Base-by-base conservation (phyloP, 2,329 filamentous ascomycete species). In the Colletotrichum incanum region DNA sequence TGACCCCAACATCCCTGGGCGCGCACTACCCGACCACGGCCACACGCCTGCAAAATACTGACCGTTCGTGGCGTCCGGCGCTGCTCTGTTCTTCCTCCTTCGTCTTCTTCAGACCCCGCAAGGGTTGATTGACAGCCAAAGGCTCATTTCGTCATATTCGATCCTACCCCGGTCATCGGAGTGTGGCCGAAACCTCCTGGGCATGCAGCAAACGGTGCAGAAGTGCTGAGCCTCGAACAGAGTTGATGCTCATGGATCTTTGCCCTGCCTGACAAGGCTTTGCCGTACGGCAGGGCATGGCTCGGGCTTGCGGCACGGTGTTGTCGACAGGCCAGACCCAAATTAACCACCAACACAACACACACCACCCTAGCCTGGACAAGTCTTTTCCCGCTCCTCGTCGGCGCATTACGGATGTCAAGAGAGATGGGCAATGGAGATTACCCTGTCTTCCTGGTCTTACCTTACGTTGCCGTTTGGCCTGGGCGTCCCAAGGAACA, bases 101-200 rank as follows among this genome's bases (percentile, higher is more conserved):
- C 20, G 6, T 37, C 61, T n/a, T 26, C 34, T 63, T 26, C 34
- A 43, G 31, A 43, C 37, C 26, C 39, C 37, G 37, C 61, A 54
- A 64, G 61, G 49, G 23, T 31, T 54, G 23, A 20, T 52, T 41
- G 37, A 52, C 37, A 54, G 47, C 7, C 9, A 54, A 28, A 31
- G 14, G 14, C 28, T 54, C 61, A 64, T 64, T 71, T 56, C 68
- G 49, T 67, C 64, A 71, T 67, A 61, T 62, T 18, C 9, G 20
- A 39, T 31, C 11, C 28, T 20, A 34, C 67, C 68, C 68, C 68
- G 55, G 68, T 45, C 68, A 37, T 67, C 68, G 68, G 68, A 71
- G 64, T 56, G 55, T 71, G 68, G 41, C 68, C 68, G 68, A 71
- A 64, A 31, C 20, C 31, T 64, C 12, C 41, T 37, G 50, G 37